Evolutionary conservation across 179 eudicot genomes (phyloP), one percentile per base, ranked within the genome.

Genomic region (Vitellaria paradoxa): DNA sequence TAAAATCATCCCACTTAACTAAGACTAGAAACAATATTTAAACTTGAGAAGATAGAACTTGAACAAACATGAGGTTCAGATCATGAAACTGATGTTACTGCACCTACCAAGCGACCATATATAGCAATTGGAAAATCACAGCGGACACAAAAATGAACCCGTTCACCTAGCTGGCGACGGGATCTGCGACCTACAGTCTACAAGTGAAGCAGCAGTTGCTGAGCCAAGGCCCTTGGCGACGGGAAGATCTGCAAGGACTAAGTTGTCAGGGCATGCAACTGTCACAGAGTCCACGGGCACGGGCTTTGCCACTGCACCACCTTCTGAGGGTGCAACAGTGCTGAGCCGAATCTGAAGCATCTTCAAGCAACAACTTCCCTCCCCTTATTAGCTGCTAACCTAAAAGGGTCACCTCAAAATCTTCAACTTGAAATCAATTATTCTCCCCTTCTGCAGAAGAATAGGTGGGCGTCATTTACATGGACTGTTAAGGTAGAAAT

Each of bases 191-290:
- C 98, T 10, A 94, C 87, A 80, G 84, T 86, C 90, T 96, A 88
- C 86, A 76, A 76, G 62, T 4, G 94, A 80, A 80, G 85, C 81
- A 76, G 92, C 73, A 76, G 86, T 82, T 24, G 89, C 90, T 50
- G 92, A 78, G 70, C 96, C 99, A 55, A 96, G 87, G 76, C 98
- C 87, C 84, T 94, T 94, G 46, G 98, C 98, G 11, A 96, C 99
- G 40, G 94, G 97, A 77, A 96, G 96, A 84, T 96, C 98, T 61
- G 99, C 97, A 57, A 96, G 87, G 57, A 94, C 87, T 61, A 96
- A 93, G 75, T 96, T 98, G 83, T 96, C 99, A 61, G 99, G 98
- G 76, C 99, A 96, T 30, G 99, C 94, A 56, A 96, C 96, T 26
- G 89, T 96, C 70, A 91, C 97, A 26, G 84, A 80, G 80, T 94